A percentile compares a stretch with the other conserved stretches of the same genome.
Evolutionary conservation across 768 basidiomycete genomes (phyloP).

Genomic region (Crepidotus variabilis): DNA sequence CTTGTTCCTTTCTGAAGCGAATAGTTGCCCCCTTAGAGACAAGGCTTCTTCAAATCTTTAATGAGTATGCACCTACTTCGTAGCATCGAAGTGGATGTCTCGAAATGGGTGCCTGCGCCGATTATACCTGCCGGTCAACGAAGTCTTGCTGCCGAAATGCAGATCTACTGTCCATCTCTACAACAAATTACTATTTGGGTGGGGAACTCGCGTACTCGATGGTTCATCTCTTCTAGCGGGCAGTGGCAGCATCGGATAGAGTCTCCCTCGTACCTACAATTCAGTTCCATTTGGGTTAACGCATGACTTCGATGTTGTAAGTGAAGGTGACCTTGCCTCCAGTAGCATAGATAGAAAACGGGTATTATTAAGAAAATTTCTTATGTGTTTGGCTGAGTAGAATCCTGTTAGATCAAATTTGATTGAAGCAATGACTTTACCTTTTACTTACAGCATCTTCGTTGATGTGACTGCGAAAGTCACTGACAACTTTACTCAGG

Average conservation of each 20-base stretch:
- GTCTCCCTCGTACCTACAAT: constrained; percentile 7
- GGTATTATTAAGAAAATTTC: too few species aligned
- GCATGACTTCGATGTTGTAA: background rate
- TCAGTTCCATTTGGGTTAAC: constrained; percentile 11
- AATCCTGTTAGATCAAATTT: too few species aligned
- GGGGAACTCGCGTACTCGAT: constrained; percentile 8
- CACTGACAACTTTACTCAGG: too few species aligned
- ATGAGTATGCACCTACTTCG: constrained; percentile 24
- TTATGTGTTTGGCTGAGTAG: too few species aligned
- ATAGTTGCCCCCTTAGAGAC: constrained; percentile 20
- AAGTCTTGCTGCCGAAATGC: constrained; percentile 28
- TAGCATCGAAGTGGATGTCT: constrained; percentile 30
- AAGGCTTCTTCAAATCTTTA: constrained; percentile 21
- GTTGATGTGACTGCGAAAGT: too few species aligned
- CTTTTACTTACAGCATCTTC: too few species aligned
- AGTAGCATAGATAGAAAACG: too few species aligned
- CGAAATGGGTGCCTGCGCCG: constrained; percentile 24
- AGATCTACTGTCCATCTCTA: constrained; percentile 25
- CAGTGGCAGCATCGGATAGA: constrained; percentile 14
- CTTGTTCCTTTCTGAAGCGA: background rate
- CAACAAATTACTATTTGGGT: constrained; percentile 27
- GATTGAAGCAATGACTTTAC: too few species aligned
- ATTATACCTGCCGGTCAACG: constrained; percentile 18
- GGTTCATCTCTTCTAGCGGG: constrained; percentile 4
- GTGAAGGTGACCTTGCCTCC: background rate